Evolutionary conservation across 208 protist genomes (phyloP).

Genomic region (Trichomonas gallinae): DNA sequence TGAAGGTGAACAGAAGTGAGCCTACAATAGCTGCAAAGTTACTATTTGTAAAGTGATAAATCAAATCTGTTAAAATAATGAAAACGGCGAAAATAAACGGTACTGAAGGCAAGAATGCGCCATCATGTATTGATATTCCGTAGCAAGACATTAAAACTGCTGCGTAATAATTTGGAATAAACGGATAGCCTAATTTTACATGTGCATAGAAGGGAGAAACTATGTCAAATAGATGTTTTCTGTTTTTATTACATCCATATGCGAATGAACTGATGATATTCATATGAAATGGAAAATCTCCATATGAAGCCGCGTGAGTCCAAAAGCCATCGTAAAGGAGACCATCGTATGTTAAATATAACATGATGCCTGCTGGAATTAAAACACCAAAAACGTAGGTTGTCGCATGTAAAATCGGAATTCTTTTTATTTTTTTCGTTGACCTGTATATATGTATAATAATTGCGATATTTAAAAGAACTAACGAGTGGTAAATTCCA

Average conservation of each 20-base stretch:
- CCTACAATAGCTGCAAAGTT: background rate
- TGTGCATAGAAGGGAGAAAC: background rate
- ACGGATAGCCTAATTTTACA: background rate
- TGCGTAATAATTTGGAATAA: constrained; percentile 3
- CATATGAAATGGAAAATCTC: constrained; percentile 12
- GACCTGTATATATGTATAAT: background rate
- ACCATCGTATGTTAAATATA: background rate
- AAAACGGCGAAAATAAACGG: background rate
- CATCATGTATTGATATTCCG: background rate
- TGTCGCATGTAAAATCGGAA: no score
- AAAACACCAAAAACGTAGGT: background rate
- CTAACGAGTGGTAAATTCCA: background rate
- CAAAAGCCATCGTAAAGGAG: background rate
- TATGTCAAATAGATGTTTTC: background rate
- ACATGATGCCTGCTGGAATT: background rate
- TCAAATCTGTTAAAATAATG: background rate
- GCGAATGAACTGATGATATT: background rate
- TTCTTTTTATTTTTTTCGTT: background rate
- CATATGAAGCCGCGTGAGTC: background rate
- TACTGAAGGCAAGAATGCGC: background rate
- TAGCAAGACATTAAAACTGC: background rate
- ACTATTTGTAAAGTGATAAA: background rate
- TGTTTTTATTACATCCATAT: background rate
- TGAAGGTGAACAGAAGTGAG: background rate
- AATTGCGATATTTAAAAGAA: background rate